Evolutionary conservation across 2,329 filamentous ascomycete species (phyloP).

Genomic region (Diaporthe vaccinii): DNA sequence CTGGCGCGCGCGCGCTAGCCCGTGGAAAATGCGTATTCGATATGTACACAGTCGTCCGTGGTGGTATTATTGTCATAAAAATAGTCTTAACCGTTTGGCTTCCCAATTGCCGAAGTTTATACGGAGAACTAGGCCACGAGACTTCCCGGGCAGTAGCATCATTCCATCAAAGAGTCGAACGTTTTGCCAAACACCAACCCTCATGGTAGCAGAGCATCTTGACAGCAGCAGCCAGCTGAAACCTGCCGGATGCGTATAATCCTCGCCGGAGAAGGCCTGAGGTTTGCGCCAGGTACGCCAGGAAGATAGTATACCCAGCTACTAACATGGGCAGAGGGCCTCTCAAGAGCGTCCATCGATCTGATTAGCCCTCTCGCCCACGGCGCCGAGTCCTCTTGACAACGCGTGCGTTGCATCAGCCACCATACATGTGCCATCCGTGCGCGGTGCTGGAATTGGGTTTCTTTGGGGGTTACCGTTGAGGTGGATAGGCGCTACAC

Average conservation of each 20-base stretch:
- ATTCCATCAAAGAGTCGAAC: neutral
- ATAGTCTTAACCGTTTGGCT: neutral
- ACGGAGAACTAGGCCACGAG: neutral
- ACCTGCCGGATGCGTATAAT: neutral
- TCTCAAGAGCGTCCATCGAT: neutral
- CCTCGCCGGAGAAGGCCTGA: neutral
- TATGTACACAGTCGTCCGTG: neutral
- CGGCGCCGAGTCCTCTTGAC: conserved; percentile 4
- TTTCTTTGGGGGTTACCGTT: neutral
- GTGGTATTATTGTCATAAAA: neutral
- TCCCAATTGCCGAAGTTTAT: neutral
- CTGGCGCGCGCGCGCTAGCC: neutral
- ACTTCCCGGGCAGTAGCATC: neutral
- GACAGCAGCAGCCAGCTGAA: conserved; percentile 12
- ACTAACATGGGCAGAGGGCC: no score
- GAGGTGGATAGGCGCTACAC: conserved; percentile 6
- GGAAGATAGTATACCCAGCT: neutral
- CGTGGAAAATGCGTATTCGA: neutral
- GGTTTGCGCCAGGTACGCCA: neutral
- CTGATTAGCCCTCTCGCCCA: neutral
- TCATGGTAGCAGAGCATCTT: conserved; percentile 19
- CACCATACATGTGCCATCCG: neutral
- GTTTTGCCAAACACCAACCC: neutral
- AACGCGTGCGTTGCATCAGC: conserved; percentile 5
- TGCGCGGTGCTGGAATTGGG: conserved; percentile 9